A percentile compares a stretch with the other conserved stretches of the same genome.
Evolutionary conservation across 805 yeast species (phyloP).

Genomic region (Candida jianshihensis): DNA sequence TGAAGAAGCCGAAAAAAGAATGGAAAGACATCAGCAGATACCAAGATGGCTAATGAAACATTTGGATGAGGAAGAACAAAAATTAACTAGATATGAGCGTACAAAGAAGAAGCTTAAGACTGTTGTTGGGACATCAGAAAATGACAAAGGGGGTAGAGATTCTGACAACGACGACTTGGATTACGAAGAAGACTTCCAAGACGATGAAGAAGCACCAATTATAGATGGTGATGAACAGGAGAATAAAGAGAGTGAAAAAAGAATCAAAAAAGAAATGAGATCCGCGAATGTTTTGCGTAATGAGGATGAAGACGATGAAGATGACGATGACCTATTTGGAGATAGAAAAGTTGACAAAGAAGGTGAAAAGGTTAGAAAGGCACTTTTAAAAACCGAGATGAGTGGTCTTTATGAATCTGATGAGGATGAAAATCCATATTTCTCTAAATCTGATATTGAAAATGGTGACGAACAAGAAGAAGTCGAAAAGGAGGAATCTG

Average conservation of each 20-base stretch:
- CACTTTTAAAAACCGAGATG: slow-evolving; percentile 78
- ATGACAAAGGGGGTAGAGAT: slow-evolving; percentile 40
- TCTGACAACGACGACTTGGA: slow-evolving; percentile 90
- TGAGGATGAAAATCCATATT: slow-evolving; percentile 77
- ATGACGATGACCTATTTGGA: slow-evolving; percentile 62
- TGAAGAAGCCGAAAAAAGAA: slow-evolving; percentile 93
- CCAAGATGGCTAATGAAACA: slow-evolving; percentile 97
- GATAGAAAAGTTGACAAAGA: slow-evolving; percentile 82
- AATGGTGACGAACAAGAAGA: slow-evolving; percentile 40
- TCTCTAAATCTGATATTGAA: slow-evolving; percentile 63
- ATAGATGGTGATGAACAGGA: slow-evolving; percentile 96
- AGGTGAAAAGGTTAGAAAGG: slow-evolving; percentile 79
- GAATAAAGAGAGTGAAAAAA: slow-evolving; percentile 78
- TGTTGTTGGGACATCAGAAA: slow-evolving; percentile 35
- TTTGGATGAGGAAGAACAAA: slow-evolving; percentile 55
- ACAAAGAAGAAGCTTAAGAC: slow-evolving; percentile 39
- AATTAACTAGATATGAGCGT: slow-evolving; percentile 45
- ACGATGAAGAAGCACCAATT: slow-evolving; percentile 97
- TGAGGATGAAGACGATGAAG: slow-evolving; percentile 51
- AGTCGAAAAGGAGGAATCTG: slow-evolving; percentile 25
- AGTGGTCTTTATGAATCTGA: slow-evolving; percentile 74
- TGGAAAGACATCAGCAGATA: slow-evolving; percentile 70
- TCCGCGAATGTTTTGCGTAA: slow-evolving; percentile 70
- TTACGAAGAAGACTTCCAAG: slow-evolving; percentile 95
- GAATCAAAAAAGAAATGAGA: slow-evolving; percentile 78